A percentile compares a stretch with the other conserved stretches of the same genome.
phyloP scores from a whole-genome alignment of 1,284 basidiomycete genomes.

The Puccinia hordei region DNA sequence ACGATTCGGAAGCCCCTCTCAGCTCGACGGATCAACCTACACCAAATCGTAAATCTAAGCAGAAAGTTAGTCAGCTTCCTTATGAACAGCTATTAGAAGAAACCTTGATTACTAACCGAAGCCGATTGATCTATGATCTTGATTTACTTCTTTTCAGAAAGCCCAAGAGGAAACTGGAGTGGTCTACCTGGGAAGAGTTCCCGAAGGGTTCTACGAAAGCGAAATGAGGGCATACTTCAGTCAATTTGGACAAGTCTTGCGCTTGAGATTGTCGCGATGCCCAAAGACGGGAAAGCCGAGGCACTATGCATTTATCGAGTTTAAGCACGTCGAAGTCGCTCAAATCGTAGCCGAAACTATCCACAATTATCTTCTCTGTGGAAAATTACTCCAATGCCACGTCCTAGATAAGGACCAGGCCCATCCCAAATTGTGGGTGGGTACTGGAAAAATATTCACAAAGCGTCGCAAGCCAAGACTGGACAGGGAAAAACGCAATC shows the following conservation, averaged over 20 bases:
- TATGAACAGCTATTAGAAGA: constrained; percentile 22
- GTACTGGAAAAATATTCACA: constrained; percentile 90
- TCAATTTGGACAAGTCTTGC: constrained; percentile 89
- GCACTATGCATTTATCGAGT: constrained; percentile 96
- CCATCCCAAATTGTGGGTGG: constrained; percentile 91
- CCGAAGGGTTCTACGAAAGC: constrained; percentile 95
- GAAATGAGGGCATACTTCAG: constrained; percentile 89
- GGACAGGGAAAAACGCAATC: constrained; percentile 75
- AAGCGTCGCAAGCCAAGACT: constrained; percentile 74
- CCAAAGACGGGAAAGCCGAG: constrained; percentile 86
- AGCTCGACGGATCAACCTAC: constrained; percentile 12
- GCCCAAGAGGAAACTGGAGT: constrained; percentile 72
- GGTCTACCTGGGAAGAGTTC: constrained; percentile 83
- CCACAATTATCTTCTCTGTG: constrained; percentile 96
- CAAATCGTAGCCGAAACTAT: constrained; percentile 96
- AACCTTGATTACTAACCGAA: constrained; percentile 18
- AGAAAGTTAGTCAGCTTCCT: constrained; percentile 24
- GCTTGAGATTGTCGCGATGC: constrained; percentile 81
- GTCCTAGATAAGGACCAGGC: constrained; percentile 82
- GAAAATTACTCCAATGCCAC: constrained; percentile 86
- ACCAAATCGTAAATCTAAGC: background rate
- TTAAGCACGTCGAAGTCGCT: constrained; percentile 83
- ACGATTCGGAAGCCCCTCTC: background rate
- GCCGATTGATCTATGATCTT: background rate
- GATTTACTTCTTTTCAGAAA: constrained; percentile 55